These are phyloP conservation scores for Volvariella surrecta DNA, from an alignment of 1,284 basidiomycete species.

Conservation along the genomic window DNA sequence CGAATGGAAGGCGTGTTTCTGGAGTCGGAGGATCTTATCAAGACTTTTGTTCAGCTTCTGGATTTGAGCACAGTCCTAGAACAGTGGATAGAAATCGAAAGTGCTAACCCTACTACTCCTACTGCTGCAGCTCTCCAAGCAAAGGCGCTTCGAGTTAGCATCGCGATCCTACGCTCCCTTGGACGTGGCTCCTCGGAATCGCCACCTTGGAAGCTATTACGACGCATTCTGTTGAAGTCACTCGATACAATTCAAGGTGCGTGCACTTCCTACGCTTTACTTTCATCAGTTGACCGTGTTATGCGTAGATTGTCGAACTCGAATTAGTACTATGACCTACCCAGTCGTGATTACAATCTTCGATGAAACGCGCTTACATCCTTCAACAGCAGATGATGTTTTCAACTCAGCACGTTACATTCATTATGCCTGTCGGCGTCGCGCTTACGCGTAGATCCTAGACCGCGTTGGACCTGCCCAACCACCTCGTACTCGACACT, in stretches of 20 bases:
- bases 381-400: slow-evolving; percentile 11
- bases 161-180: slow-evolving; percentile 23
- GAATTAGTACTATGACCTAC: slow-evolving; percentile 14
- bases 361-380: slow-evolving; percentile 18
- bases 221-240: slow-evolving; percentile 35
- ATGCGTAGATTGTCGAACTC: slow-evolving; percentile 27
- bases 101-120: slow-evolving; percentile 20
- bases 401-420: slow-evolving; percentile 14
- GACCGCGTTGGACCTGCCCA: not conserved
- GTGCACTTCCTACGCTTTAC: slow-evolving; percentile 6
- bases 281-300: not conserved
- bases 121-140: slow-evolving; percentile 16
- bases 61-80: slow-evolving; percentile 47
- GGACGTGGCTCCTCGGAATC: slow-evolving; percentile 25
- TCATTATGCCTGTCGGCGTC: not conserved
- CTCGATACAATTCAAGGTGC: slow-evolving; percentile 36
- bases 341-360: slow-evolving; percentile 28
- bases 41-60: slow-evolving; percentile 41
- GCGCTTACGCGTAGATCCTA: not conserved
- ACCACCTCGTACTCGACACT: too few relatives aligned
- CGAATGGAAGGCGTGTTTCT: slow-evolving; percentile 43
- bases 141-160: slow-evolving; percentile 18
- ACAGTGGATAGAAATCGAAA: slow-evolving; percentile 36
- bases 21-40: slow-evolving; percentile 33
- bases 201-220: slow-evolving; percentile 35